These are phyloP conservation scores for Bruguiera sexangula DNA, from an alignment of 345 rosid genomes.

Conservation along the genomic window DNA sequence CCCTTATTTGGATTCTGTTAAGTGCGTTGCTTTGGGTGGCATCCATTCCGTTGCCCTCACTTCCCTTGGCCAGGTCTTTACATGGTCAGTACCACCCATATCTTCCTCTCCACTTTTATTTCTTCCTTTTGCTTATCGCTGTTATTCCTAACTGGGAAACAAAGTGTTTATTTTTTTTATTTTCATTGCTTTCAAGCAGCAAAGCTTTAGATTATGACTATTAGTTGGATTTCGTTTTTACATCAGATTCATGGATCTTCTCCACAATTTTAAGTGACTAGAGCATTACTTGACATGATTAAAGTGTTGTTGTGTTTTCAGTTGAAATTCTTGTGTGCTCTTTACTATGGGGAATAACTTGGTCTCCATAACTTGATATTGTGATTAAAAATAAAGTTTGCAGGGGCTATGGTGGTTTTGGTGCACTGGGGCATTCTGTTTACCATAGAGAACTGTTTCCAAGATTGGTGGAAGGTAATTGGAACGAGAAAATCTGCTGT, in stretches of 20 bases:
- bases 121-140: background rate
- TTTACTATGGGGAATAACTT: too few relatives aligned
- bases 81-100: constrained; percentile 55
- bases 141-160: background rate
- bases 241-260: too few relatives aligned
- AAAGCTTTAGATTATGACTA: background rate
- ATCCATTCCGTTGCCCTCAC: constrained; percentile 80
- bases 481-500: constrained; percentile 48
- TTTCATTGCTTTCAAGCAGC: background rate
- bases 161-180: background rate
- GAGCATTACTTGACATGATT: background rate
- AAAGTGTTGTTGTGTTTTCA: background rate
- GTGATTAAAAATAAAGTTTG: constrained; percentile 45
- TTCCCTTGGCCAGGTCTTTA: constrained; percentile 54
- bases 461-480: constrained; percentile 69
- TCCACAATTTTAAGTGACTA: background rate
- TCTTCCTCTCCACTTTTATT: background rate
- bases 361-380: constrained; percentile 13
- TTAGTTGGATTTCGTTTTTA: too few relatives aligned
- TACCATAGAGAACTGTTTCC: constrained; percentile 80
- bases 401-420: constrained; percentile 98
- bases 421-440: constrained; percentile 90
- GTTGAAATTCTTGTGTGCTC: background rate
- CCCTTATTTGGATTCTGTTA: constrained; percentile 54
- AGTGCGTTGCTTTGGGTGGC: constrained; percentile 72